Evolutionary conservation across 192 early-diverging fungal species (phyloP).

Genomic region (Backusella macrospora): DNA sequence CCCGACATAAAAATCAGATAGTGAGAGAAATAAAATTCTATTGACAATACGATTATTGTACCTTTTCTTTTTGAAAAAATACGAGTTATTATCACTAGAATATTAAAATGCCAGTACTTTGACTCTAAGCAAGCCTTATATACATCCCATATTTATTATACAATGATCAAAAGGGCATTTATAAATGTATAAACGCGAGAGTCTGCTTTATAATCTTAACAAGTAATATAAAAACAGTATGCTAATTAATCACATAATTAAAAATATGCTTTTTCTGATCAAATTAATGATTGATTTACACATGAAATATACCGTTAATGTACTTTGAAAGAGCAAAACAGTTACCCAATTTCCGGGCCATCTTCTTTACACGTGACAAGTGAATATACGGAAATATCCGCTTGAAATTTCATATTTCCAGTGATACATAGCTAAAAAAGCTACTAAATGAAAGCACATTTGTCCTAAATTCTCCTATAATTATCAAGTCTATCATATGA

Average conservation of each 20-base stretch:
- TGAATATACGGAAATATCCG: slow-evolving; percentile 7
- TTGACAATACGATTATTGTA: too few relatives aligned
- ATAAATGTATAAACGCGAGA: too few relatives aligned
- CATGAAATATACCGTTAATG: not conserved
- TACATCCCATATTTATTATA: too few relatives aligned
- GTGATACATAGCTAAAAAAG: slow-evolving; percentile 1
- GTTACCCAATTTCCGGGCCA: not conserved
- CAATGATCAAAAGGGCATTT: too few relatives aligned
- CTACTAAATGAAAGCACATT: not conserved
- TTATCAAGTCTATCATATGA: not conserved
- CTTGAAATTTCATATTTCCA: slow-evolving; percentile 4
- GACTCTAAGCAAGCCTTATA: too few relatives aligned
- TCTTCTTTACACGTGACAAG: slow-evolving; percentile 7
- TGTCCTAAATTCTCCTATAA: not conserved
- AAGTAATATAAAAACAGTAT: too few relatives aligned
- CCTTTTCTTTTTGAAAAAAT: too few relatives aligned
- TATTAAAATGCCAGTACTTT: too few relatives aligned
- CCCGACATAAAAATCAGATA: slow-evolving; percentile 7
- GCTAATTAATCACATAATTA: too few relatives aligned
- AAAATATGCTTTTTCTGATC: not conserved
- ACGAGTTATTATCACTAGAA: too few relatives aligned
- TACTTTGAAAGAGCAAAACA: not conserved
- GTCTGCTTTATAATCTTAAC: too few relatives aligned
- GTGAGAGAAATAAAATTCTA: not conserved
- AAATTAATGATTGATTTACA: not conserved